A percentile compares a stretch with the other conserved stretches of the same genome.
Evolutionary conservation across 441 rosid genomes (phyloP).

Genomic region (Kokia cookei): DNA sequence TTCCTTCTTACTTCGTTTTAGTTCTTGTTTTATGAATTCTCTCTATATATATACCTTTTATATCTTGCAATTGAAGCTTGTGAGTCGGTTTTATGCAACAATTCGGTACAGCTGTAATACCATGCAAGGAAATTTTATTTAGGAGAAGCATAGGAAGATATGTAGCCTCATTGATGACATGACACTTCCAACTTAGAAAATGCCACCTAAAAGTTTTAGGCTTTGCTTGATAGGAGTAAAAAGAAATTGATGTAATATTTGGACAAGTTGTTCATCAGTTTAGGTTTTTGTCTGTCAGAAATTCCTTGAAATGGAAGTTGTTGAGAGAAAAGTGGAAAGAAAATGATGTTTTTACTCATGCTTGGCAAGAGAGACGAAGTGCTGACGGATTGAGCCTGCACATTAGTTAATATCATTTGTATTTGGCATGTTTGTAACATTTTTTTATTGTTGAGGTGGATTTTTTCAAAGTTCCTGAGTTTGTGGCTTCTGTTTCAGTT

Average conservation of each 20-base stretch:
- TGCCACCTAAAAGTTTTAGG: background rate
- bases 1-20: background rate
- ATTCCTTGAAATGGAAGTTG: background rate
- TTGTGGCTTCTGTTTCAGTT: constrained; percentile 13
- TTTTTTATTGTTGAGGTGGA: background rate
- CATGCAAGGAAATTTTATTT: background rate
- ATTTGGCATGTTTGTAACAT: background rate
- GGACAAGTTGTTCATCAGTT: background rate
- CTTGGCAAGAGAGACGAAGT: background rate
- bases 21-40: background rate
- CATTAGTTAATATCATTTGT: background rate
- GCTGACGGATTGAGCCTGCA: background rate
- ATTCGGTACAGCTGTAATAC: background rate
- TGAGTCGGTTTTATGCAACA: background rate
- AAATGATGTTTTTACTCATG: background rate
- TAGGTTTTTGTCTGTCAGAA: background rate
- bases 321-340: background rate
- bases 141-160: background rate
- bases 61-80: background rate
- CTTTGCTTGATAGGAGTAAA: background rate
- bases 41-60: background rate
- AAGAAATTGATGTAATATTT: background rate
- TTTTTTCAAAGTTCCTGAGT: background rate
- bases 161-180: background rate
- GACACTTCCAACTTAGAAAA: background rate